A percentile compares a stretch with the other conserved stretches of the same genome.
Conservation (phyloP, 257 asterid genomes). For the Agastache rugosa region DNA sequence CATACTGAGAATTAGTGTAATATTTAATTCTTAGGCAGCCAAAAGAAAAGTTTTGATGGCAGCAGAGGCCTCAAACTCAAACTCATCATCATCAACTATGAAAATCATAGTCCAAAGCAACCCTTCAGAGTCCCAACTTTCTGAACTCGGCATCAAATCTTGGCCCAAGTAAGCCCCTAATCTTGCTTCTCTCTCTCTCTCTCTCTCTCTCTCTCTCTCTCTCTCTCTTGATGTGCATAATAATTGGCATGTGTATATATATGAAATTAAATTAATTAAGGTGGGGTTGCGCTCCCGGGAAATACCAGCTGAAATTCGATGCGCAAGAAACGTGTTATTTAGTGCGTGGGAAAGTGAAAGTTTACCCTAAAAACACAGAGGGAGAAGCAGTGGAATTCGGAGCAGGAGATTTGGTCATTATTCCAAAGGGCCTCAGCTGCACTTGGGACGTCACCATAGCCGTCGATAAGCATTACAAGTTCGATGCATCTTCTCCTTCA, state of each 20-base stretch:
- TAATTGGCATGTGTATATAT: no score
- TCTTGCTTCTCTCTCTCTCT: not conserved
- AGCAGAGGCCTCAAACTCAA: conserved; percentile 42
- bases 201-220: not conserved
- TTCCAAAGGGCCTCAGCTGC: conserved; percentile 88
- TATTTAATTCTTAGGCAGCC: not conserved
- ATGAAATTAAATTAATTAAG: conserved; percentile 37
- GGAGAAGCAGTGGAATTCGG: conserved; percentile 73
- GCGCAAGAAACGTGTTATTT: conserved; percentile 82
- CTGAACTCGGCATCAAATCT: conserved; percentile 78
- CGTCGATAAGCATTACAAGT: conserved; percentile 88
- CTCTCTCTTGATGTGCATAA: no score
- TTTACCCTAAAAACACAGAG: conserved; percentile 58
- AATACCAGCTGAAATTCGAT: conserved; percentile 76
- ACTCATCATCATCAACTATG: conserved; percentile 51
- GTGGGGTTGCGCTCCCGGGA: conserved; percentile 95
- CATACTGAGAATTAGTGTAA: not conserved
- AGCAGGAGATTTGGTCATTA: conserved; percentile 81
- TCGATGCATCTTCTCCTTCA: conserved; percentile 48
- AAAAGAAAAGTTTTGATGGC: conserved; percentile 27
- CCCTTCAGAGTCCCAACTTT: conserved; percentile 68
- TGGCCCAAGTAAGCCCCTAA: conserved; percentile 86
- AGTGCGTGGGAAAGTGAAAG: conserved; percentile 77
- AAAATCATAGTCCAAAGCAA: conserved; percentile 71
- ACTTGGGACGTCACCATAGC: conserved; percentile 88